phyloP scores from a whole-genome alignment of 371 early-diverging fungal species.

The Mortierella sp. region DNA sequence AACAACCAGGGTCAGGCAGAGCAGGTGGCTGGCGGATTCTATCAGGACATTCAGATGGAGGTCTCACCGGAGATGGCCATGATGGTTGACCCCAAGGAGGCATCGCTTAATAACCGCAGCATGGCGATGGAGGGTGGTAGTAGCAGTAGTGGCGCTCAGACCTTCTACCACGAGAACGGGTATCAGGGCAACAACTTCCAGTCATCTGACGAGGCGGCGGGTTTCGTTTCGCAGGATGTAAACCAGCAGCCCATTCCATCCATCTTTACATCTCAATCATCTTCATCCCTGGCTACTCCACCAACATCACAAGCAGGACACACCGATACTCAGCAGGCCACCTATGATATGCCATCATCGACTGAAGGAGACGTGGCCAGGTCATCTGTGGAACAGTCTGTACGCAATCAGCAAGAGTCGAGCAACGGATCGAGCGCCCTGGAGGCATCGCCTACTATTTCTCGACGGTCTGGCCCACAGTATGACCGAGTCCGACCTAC shows the following conservation, averaged over 20 bases:
- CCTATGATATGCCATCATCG: neutral
- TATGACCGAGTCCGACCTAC: constrained; percentile 27
- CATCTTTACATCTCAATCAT: neutral
- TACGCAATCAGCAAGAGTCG: neutral
- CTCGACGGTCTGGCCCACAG: neutral
- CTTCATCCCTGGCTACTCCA: neutral
- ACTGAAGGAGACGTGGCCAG: neutral
- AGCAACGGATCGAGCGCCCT: constrained; percentile 12
- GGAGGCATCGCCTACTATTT: constrained; percentile 20
- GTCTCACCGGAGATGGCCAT: constrained; percentile 9
- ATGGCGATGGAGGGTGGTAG: neutral
- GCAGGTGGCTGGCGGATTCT: neutral
- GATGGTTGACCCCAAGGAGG: constrained; percentile 20
- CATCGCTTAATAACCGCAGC: neutral
- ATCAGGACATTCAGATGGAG: constrained; percentile 7
- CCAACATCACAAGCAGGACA: neutral
- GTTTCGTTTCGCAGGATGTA: neutral
- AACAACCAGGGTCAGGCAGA: constrained; percentile 7
- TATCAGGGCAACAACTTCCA: neutral
- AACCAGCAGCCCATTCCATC: neutral
- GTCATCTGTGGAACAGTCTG: constrained; percentile 5
- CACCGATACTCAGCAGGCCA: neutral
- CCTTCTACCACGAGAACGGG: neutral
- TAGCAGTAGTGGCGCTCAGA: neutral
- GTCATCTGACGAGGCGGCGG: neutral